Evolutionary conservation across 176 grass and related monocot species (phyloP).

Genomic region (Zea mays): DNA sequence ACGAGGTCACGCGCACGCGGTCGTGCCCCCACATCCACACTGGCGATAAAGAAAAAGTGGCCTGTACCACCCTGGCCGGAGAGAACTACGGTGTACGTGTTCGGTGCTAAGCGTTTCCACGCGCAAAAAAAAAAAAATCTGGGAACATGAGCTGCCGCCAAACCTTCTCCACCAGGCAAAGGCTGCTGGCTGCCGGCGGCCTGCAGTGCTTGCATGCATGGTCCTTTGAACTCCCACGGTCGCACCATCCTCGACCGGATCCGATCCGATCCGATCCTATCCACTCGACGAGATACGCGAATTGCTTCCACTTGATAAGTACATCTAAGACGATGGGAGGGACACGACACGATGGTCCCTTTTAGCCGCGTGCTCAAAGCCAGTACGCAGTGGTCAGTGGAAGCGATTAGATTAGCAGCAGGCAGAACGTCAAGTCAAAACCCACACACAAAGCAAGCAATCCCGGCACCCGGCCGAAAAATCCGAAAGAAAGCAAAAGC

Average conservation of each 20-base stretch:
- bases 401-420: neutral
- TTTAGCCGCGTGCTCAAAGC: neutral
- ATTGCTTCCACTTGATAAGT: neutral
- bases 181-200: neutral
- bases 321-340: neutral
- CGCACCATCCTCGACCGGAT: neutral
- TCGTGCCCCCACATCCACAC: too few relatives aligned
- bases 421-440: slow-evolving; percentile 27
- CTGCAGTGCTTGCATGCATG: neutral
- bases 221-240: neutral
- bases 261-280: neutral
- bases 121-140: neutral
- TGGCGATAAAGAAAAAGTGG: neutral
- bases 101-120: neutral
- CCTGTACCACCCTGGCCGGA: neutral
- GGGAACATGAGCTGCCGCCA: neutral
- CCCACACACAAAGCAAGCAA: too few relatives aligned
- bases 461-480: slow-evolving; percentile 27
- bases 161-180: neutral
- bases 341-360: neutral
- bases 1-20: neutral
- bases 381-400: neutral
- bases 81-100: slow-evolving; percentile 28
- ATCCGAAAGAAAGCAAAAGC: slow-evolving; percentile 40
- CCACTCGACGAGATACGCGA: neutral